Evolutionary conservation across 2,329 filamentous ascomycete genomes (phyloP), one percentile per base, ranked within the genome.

Genomic region (Parasarocladium wereldwijsianum): DNA sequence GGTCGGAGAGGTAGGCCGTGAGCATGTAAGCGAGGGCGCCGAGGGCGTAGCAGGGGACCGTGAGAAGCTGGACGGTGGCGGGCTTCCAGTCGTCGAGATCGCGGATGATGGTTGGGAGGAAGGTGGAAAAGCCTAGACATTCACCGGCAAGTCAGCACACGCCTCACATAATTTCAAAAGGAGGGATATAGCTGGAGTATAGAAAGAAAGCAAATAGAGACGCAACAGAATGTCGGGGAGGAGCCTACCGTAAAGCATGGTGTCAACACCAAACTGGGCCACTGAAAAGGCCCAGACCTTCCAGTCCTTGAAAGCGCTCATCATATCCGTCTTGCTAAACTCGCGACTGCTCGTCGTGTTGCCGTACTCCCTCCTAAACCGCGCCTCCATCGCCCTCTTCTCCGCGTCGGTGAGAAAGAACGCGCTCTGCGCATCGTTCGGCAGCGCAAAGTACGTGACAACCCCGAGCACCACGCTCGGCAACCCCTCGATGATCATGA

Each of bases 91-190:
- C 35, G 3, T 77, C 75, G 30, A 86, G 66, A 4, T 66, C 72
- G 24, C 69, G 60, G 47, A 87, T 83, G 39, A 87, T 86, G 4
- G 78, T 84, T 0, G 81, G 81, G 25, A 87, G 54, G 45, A 86
- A 86, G 0, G 77, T 84, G 29, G 72, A 77, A 49, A 74, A 85
- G 4, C 79, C 77, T 64, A 15, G 4, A 10, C n/a, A 28, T 38
- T n/a, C 38, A 25, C n/a, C n/a, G n/a, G n/a, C n/a, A n/a, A n/a
- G n/a, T n/a, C n/a, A n/a, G 16, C 11, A 24, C 14, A 14, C n/a
- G 17, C 6, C 15, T 18, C 5, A 13, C 9, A 18, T 9, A 4
- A 11, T 9, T 4, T 9, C 11, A 26, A 16, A n/a, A 16, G 6
- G 8, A 6, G n/a, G 24, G n/a, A n/a, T 16, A 16, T 8, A 26